These are phyloP conservation scores for Aspergillus diversus DNA, from an alignment of 495 filamentous ascomycete genomes.

Conservation along the genomic window DNA sequence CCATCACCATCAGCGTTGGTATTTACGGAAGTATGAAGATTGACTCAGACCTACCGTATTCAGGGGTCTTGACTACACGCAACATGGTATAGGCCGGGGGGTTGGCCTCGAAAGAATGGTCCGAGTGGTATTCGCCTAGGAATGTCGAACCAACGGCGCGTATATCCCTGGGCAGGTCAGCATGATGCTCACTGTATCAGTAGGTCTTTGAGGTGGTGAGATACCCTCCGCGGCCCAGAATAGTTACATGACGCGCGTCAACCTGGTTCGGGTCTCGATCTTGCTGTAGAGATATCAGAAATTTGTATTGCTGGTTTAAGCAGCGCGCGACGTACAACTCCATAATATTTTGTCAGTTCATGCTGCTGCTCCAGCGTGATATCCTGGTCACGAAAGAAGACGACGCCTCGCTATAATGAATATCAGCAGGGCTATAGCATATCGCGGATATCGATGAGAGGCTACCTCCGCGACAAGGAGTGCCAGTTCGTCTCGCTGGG, in stretches of 20 bases:
- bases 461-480: constrained; percentile 43
- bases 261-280: constrained; percentile 12
- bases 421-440: neutral
- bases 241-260: constrained; percentile 11
- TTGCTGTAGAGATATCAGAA: constrained; percentile 3
- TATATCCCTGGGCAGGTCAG: constrained; percentile 17
- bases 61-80: constrained; percentile 22
- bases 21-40: neutral
- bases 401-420: constrained; percentile 31
- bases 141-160: constrained; percentile 15
- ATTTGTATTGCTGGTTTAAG: neutral
- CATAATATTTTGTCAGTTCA: constrained; percentile 30
- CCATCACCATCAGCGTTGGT: neutral
- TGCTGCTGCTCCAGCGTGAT: constrained; percentile 33
- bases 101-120: constrained; percentile 35
- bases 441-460: neutral
- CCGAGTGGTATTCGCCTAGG: constrained; percentile 28
- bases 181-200: constrained; percentile 19
- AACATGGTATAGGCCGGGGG: constrained; percentile 37
- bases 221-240: constrained; percentile 13
- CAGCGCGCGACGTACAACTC: constrained; percentile 5
- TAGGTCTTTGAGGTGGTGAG: constrained; percentile 14
- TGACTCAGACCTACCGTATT: constrained; percentile 1
- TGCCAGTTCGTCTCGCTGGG: constrained; percentile 48
- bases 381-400: constrained; percentile 51